These are phyloP conservation scores for Grosmannia clavigera DNA, from an alignment of 2,329 filamentous ascomycete genomes.

Conservation along the genomic window DNA sequence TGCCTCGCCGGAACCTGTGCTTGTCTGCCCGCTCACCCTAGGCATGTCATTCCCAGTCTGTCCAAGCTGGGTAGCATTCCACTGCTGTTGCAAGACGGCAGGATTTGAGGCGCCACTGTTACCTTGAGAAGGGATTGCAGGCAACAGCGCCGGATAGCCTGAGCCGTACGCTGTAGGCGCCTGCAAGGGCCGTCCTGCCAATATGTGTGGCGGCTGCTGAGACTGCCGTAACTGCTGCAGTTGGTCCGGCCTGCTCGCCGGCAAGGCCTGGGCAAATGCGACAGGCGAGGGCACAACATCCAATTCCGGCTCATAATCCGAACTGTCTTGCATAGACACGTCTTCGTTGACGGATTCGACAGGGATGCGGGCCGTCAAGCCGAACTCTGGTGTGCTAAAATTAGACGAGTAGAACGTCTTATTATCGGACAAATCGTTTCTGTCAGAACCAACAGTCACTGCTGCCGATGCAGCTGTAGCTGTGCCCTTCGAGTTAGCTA, in stretches of 20 bases:
- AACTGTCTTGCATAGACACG: conserved; percentile 24
- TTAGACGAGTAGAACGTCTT: conserved; percentile 95
- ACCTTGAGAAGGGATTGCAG: background rate
- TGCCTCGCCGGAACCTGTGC: background rate
- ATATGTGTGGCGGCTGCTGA: background rate
- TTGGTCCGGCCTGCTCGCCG: background rate
- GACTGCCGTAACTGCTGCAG: background rate
- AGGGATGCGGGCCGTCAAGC: conserved; percentile 35
- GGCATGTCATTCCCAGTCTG: background rate
- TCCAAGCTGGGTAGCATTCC: background rate
- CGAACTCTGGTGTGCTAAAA: conserved; percentile 60
- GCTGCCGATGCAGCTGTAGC: background rate
- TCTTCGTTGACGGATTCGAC: conserved; percentile 27
- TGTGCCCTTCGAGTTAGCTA: background rate
- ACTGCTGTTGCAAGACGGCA: background rate
- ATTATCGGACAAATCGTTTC: conserved; percentile 78
- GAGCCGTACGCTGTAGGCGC: background rate
- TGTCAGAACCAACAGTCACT: conserved; percentile 10
- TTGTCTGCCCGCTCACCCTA: background rate
- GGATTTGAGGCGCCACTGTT: background rate
- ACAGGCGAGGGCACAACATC: conserved; percentile 6
- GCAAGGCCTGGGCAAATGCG: background rate
- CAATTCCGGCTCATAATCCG: conserved; percentile 22
- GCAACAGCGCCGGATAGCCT: background rate
- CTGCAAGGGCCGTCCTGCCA: background rate